These are phyloP conservation scores for Pyrenophora tritici-repentis DNA, from an alignment of 2,329 filamentous ascomycete species.

Conservation along the genomic window DNA sequence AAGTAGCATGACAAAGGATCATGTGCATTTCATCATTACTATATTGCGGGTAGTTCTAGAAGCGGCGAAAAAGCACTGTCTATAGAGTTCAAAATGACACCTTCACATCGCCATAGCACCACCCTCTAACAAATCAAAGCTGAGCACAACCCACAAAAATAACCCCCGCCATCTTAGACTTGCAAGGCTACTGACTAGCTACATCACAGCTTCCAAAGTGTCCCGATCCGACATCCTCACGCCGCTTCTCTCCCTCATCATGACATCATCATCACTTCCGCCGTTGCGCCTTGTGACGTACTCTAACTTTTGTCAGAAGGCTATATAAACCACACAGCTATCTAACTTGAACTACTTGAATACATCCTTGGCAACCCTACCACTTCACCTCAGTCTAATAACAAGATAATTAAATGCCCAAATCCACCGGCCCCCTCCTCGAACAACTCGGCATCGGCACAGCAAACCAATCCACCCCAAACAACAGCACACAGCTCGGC, in stretches of 20 bases:
- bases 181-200: constrained; percentile 8
- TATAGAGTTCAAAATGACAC: constrained; percentile 1
- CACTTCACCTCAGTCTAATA: background rate
- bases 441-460: constrained; percentile 25
- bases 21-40: too few species aligned
- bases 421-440: constrained; percentile 28
- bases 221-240: constrained; percentile 1
- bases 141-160: background rate
- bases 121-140: background rate
- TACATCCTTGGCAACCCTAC: too few species aligned
- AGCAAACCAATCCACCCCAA: constrained; percentile 12
- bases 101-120: constrained; percentile 2
- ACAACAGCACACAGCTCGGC: constrained; percentile 5
- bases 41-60: too few species aligned
- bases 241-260: constrained; percentile 11
- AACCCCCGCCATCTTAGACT: background rate
- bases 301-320: background rate
- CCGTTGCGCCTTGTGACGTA: constrained; percentile 9
- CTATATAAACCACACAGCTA: constrained; percentile 3
- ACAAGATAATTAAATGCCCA: constrained; percentile 21
- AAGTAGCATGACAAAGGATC: too few species aligned
- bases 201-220: constrained; percentile 11
- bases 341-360: too few species aligned
- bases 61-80: too few species aligned
- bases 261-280: constrained; percentile 26